Evolutionary conservation across 1,284 basidiomycete genomes (phyloP).

Genomic region (Volvariella volvacea): DNA sequence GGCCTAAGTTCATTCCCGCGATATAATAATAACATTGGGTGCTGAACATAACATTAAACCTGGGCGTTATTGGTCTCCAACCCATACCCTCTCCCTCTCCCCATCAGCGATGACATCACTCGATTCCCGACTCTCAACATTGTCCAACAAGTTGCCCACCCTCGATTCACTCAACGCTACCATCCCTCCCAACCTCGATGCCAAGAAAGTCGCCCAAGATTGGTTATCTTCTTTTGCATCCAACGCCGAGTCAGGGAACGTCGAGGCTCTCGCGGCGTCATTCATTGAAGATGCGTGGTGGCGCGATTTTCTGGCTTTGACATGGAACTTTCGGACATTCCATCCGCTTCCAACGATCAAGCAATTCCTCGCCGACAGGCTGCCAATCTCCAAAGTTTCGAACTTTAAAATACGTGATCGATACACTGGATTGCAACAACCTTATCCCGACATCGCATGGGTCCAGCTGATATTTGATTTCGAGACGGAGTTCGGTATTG

Average conservation of each 20-base stretch:
- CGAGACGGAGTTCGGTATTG: constrained; percentile 8
- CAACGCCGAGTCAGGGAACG: constrained; percentile 26
- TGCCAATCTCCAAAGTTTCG: constrained; percentile 20
- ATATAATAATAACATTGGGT: too few relatives aligned
- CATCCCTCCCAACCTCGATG: constrained; percentile 28
- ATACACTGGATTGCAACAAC: background rate
- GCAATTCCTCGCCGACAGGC: constrained; percentile 35
- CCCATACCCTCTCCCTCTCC: too few relatives aligned
- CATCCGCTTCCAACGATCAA: constrained; percentile 30
- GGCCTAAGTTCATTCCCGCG: too few relatives aligned
- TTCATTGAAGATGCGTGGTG: constrained; percentile 42
- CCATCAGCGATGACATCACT: too few relatives aligned
- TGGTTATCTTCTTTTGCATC: constrained; percentile 42
- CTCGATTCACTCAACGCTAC: constrained; percentile 34
- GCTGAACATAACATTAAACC: too few relatives aligned
- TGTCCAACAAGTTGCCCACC: constrained; percentile 25
- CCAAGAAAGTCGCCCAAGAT: constrained; percentile 27
- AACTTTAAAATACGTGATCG: constrained; percentile 18
- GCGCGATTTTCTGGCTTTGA: constrained; percentile 52
- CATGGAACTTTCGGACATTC: constrained; percentile 60
- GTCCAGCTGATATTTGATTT: constrained; percentile 8
- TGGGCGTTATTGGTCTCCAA: too few relatives aligned
- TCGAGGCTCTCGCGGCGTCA: constrained; percentile 28
- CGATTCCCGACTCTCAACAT: background rate
- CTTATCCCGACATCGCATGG: constrained; percentile 5